Base-by-base conservation (phyloP, 2,329 filamentous ascomycete genomes). In the Colletotrichum graminicola region DNA sequence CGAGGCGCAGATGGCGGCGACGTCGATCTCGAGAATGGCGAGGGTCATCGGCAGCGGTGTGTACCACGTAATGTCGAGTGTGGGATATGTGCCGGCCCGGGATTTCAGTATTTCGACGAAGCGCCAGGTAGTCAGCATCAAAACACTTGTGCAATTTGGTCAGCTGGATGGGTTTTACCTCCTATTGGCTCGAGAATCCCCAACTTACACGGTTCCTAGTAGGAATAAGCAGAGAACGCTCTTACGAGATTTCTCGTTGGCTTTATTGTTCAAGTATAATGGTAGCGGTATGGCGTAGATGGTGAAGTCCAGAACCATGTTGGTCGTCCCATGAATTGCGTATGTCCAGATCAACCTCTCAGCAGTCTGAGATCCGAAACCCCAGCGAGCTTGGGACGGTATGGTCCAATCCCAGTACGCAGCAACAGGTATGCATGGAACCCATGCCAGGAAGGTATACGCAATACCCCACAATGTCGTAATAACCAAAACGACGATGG, bases 11-110 rank as follows among this genome's bases (percentile, higher is more conserved):
- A 72, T 71, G 21, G 66, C 67, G 18, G 70, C 70, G 6, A 72
- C 8, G 66, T 82, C 76, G 55, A 81, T 76, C 66, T 82, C 80
- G 68, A 82, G 75, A 0, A 75, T 76, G 1, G 78, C 76, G 7
- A 82, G 75, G 39, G 79, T 73, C 66, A 81, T 78, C 49, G 76
- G 76, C 34, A 74, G 73, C 21, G 78, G 77, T 1, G 75, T 77
- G 73, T 81, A 81, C 78, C 79, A 82, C 1, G 78, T 80, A 8
- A 79, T 77, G 73, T 82, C 80, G 2, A 78, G 41, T 4, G 79
- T 79, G 2, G 80, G 80, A 67, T 75, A 79, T 0, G 78, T 80
- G 3, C 73, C 78, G 1, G 78, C 78, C n/a, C 78, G 74, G 45
- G 76, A 75, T 18, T 74, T 57, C 29, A 81, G 68, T 54, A 82